A percentile compares a stretch with the other conserved stretches of the same genome.
Evolutionary conservation across 2,329 filamentous ascomycete genomes (phyloP).

Genomic region (Epichloe brachyelytri): DNA sequence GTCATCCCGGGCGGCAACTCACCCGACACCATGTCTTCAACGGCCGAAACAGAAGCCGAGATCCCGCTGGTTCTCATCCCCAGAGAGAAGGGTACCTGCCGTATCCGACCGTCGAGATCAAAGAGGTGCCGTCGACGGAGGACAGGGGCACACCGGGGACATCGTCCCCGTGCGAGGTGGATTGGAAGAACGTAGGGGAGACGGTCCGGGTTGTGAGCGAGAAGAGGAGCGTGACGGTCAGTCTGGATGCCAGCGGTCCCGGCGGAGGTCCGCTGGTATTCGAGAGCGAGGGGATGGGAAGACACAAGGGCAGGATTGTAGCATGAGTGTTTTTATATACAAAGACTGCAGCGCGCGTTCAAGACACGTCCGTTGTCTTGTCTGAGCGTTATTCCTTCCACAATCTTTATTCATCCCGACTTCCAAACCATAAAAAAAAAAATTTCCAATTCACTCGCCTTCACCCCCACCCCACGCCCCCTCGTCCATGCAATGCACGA

Average conservation of each 20-base stretch:
- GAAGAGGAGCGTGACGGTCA: conserved; percentile 58
- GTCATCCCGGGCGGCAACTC: conserved; percentile 33
- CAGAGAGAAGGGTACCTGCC: conserved; percentile 66
- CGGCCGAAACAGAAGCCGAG: conserved; percentile 38
- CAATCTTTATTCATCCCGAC: no score
- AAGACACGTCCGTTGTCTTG: no score
- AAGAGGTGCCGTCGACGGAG: conserved; percentile 35
- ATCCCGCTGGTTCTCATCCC: conserved; percentile 64
- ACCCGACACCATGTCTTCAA: conserved; percentile 29
- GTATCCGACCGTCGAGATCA: conserved; percentile 67
- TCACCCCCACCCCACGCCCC: neutral
- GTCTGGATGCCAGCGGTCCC: conserved; percentile 52
- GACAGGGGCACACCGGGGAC: conserved; percentile 12
- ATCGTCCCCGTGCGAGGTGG: conserved; percentile 52
- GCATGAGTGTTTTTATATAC: conserved; percentile 11
- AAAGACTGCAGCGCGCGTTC: neutral
- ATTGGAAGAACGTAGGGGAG: conserved; percentile 67
- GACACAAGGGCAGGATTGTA: conserved; percentile 23
- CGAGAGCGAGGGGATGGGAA: conserved; percentile 37
- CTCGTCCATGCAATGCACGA: neutral
- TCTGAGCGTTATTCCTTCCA: no score
- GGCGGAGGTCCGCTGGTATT: conserved; percentile 54
- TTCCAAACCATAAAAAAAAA: neutral
- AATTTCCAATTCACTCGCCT: neutral
- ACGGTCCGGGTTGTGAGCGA: conserved; percentile 63